Evolutionary conservation across 1,139 yeast species (phyloP).

Genomic region (Yamadazyma friedrichii): DNA sequence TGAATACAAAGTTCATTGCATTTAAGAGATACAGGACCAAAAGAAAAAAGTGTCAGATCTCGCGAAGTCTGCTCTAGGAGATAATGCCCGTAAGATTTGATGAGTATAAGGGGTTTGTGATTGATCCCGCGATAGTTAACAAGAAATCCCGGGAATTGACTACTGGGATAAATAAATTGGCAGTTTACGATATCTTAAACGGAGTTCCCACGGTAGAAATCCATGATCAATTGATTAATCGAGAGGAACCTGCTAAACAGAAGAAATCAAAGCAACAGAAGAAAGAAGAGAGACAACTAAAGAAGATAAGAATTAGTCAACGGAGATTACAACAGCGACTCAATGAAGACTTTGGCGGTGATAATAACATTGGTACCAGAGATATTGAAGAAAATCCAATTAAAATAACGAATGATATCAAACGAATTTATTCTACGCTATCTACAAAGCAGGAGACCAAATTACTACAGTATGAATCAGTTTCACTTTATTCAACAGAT

Average conservation of each 20-base stretch:
- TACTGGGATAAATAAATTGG: constrained; percentile 34
- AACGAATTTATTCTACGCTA: constrained; percentile 18
- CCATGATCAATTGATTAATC: neutral
- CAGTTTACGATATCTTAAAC: constrained; percentile 21
- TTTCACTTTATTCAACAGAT: constrained; percentile 41
- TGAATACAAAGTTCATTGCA: constrained; percentile 6
- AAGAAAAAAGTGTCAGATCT: too few species aligned
- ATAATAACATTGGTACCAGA: neutral
- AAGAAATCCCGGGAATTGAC: constrained; percentile 11
- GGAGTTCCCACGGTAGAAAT: neutral
- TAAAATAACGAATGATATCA: constrained; percentile 23
- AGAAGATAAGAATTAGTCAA: constrained; percentile 25
- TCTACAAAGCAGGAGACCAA: constrained; percentile 11
- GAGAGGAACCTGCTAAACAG: constrained; percentile 7
- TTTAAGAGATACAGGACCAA: too few species aligned
- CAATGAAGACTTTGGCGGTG: neutral
- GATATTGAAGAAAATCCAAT: constrained; percentile 20
- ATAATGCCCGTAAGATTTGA: constrained; percentile 14
- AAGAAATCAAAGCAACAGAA: constrained; percentile 26
- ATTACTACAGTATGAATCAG: constrained; percentile 36
- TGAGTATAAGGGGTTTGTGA: constrained; percentile 24
- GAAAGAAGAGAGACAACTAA: constrained; percentile 28
- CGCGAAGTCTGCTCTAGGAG: neutral
- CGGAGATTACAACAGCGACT: constrained; percentile 8
- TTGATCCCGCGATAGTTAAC: constrained; percentile 9